Percentiles rank a stretch among this genome's conserved stretches.
phyloP scores from a whole-genome alignment of 768 basidiomycete species.

The Boletus reticuloceps region DNA sequence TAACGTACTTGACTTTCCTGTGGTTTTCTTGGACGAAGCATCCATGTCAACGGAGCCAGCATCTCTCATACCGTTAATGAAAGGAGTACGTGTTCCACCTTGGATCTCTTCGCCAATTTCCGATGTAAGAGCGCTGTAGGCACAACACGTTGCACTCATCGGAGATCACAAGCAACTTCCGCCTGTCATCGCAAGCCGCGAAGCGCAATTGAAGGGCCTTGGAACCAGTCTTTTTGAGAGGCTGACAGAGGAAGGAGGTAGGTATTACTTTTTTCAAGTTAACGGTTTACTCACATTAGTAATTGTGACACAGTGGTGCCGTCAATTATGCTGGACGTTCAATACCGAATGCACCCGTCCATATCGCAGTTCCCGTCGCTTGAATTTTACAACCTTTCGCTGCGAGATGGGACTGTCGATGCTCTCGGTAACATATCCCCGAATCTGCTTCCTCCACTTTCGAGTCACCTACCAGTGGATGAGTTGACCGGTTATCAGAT shows the following conservation, averaged over 20 bases:
- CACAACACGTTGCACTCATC: conserved; percentile 80
- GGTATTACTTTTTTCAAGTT: conserved; percentile 28
- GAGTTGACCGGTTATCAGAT: conserved; percentile 41
- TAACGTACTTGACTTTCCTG: conserved; percentile 80
- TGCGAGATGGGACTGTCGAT: conserved; percentile 78
- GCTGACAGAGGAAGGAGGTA: conserved; percentile 75
- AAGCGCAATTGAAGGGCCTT: conserved; percentile 72
- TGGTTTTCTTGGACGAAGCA: conserved; percentile 93
- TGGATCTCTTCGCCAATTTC: conserved; percentile 2
- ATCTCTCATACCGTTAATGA: conserved; percentile 88
- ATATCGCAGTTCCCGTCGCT: conserved; percentile 85
- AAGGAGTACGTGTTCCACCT: conserved; percentile 65
- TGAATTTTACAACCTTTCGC: conserved; percentile 73
- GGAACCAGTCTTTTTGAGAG: conserved; percentile 86
- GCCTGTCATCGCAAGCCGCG: conserved; percentile 76
- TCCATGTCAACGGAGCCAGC: conserved; percentile 96
- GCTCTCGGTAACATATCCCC: conserved; percentile 42
- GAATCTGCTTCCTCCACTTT: conserved; percentile 59
- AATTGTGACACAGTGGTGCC: conserved; percentile 57
- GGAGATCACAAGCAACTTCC: conserved; percentile 98
- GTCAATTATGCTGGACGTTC: conserved; percentile 88
- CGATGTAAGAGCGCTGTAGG: conserved; percentile 42
- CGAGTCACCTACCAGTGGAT: conserved; percentile 45
- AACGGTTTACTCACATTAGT: conserved; percentile 5
- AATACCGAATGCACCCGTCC: conserved; percentile 93